Conservation (phyloP, 345 rosid species). For the Draba incana region DNA sequence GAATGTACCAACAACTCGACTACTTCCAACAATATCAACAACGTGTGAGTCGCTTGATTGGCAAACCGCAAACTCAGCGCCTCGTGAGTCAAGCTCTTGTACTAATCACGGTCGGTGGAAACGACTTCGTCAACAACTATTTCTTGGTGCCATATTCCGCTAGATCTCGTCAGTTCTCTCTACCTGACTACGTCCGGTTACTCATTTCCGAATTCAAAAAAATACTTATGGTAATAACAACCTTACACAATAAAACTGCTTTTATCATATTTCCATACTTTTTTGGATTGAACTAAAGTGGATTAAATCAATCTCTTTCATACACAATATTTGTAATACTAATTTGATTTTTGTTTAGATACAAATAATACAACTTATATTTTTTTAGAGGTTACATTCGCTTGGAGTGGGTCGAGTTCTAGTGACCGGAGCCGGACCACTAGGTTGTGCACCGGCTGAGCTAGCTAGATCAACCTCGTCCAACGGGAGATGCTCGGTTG, state of each 20-base stretch:
- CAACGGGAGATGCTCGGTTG: slow-evolving; percentile 58
- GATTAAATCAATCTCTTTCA: too few relatives aligned
- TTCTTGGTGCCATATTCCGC: slow-evolving; percentile 76
- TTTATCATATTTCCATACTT: background rate
- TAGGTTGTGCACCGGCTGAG: slow-evolving; percentile 86
- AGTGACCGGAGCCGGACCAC: slow-evolving; percentile 86
- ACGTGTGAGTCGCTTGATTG: slow-evolving; percentile 54
- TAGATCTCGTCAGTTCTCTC: slow-evolving; percentile 71
- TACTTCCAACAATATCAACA: slow-evolving; percentile 69
- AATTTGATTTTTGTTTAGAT: background rate
- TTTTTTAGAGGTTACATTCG: slow-evolving; percentile 53
- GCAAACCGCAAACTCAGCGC: slow-evolving; percentile 46
- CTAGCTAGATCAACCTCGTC: slow-evolving; percentile 54
- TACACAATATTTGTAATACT: too few relatives aligned
- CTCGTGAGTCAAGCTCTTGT: slow-evolving; percentile 60
- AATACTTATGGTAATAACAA: slow-evolving; percentile 48
- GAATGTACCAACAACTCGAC: slow-evolving; percentile 59
- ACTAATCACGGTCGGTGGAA: slow-evolving; percentile 74
- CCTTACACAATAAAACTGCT: background rate
- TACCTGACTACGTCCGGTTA: slow-evolving; percentile 59
- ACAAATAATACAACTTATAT: background rate
- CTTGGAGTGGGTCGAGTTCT: slow-evolving; percentile 81
- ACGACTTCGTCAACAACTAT: slow-evolving; percentile 85
- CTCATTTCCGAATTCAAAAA: slow-evolving; percentile 67
- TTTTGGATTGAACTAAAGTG: background rate